Conservation (phyloP, 78 protist genomes). For the Tieghemostelium lacteum region DNA sequence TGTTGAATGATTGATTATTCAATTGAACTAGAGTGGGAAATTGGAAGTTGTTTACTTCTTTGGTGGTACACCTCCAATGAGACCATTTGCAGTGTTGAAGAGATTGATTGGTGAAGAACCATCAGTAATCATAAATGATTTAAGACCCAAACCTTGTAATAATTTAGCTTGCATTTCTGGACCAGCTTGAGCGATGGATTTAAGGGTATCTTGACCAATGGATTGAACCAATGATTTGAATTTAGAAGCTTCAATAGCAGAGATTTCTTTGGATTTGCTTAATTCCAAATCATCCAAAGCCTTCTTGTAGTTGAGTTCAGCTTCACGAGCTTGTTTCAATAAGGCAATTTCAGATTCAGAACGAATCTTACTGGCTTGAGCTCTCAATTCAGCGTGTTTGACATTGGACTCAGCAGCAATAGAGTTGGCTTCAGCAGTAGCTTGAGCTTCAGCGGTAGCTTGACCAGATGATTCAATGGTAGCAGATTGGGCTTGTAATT, state of each 20-base stretch:
- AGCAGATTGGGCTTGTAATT: slow-evolving; percentile 87
- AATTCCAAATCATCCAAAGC: slow-evolving; percentile 85
- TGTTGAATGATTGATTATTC: no score
- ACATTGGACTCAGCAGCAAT: slow-evolving; percentile 89
- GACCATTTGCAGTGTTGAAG: slow-evolving; percentile 91
- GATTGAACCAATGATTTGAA: slow-evolving; percentile 80
- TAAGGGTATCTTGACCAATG: slow-evolving; percentile 88
- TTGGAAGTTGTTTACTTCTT: no score
- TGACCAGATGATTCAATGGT: slow-evolving; percentile 88
- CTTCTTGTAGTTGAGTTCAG: slow-evolving; percentile 79
- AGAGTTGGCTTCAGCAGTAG: slow-evolving; percentile 88
- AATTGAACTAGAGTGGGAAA: no score
- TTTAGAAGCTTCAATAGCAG: slow-evolving; percentile 87
- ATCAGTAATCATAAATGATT: slow-evolving; percentile 88
- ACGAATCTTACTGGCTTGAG: slow-evolving; percentile 85
- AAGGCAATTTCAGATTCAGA: slow-evolving; percentile 79
- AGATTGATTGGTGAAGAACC: slow-evolving; percentile 93
- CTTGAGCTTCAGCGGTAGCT: slow-evolving; percentile 92
- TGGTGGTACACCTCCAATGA: slow-evolving; percentile 77
- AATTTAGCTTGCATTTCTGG: slow-evolving; percentile 92
- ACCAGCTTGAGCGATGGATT: slow-evolving; percentile 88
- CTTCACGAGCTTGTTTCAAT: slow-evolving; percentile 61
- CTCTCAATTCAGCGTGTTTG: slow-evolving; percentile 86
- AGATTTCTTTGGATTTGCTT: slow-evolving; percentile 34
- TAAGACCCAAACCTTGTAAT: slow-evolving; percentile 86